A percentile compares a stretch with the other conserved stretches of the same genome.
Evolutionary conservation across 148 eudicot species (phyloP).

Genomic region (Camellia granthamiana): DNA sequence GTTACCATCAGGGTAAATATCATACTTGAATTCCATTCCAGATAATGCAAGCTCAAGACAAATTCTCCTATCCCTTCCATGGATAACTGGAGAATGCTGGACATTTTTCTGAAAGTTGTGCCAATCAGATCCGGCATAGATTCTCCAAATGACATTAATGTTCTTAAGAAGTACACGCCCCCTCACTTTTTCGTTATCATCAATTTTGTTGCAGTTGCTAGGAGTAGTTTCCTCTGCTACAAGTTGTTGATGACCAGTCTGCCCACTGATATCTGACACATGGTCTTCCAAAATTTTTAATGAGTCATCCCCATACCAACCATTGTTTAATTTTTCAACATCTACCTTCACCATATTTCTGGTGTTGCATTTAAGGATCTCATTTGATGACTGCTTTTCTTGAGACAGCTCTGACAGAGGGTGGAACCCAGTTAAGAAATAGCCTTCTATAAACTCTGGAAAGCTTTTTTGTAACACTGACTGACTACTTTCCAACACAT

Average conservation of each 20-base stretch:
- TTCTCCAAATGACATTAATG: conserved; percentile 64
- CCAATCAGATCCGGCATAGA: conserved; percentile 94
- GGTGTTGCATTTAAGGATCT: conserved; percentile 24
- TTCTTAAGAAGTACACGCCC: conserved; percentile 64
- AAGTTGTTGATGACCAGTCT: conserved; percentile 24
- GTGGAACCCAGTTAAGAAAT: conserved; percentile 60
- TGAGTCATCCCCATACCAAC: conserved; percentile 67
- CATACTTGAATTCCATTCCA: conserved; percentile 53
- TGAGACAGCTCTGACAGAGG: conserved; percentile 52
- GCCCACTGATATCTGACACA: conserved; percentile 38
- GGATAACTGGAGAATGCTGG: conserved; percentile 26
- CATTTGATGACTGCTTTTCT: conserved; percentile 38
- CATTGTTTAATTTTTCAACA: conserved; percentile 35
- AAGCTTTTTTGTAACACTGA: conserved; percentile 29
- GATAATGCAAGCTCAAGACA: conserved; percentile 71
- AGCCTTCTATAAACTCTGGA: conserved; percentile 70
- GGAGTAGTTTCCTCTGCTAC: conserved; percentile 24
- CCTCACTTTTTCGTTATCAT: conserved; percentile 40
- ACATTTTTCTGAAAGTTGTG: conserved; percentile 31
- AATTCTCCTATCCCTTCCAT: conserved; percentile 52
- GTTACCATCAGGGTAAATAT: conserved; percentile 65
- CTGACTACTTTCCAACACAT: conserved; percentile 30
- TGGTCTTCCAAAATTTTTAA: conserved; percentile 71
- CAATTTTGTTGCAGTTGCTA: conserved; percentile 20
- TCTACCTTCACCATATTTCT: conserved; percentile 30